phyloP scores from a whole-genome alignment of 1,284 basidiomycete species.

The Ceratobasidium papillatum region DNA sequence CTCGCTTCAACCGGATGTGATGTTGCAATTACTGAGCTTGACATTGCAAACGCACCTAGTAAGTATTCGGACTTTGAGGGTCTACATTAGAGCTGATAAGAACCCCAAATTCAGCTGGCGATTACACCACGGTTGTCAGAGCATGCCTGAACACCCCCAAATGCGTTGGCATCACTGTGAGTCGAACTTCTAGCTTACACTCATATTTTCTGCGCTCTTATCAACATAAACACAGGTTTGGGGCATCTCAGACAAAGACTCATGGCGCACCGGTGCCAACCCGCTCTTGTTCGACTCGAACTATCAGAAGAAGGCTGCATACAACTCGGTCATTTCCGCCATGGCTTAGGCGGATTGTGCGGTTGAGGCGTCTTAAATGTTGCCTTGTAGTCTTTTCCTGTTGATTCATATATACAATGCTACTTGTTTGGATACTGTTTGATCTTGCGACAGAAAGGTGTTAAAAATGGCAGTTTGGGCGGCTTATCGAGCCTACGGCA shows the following conservation, averaged over 20 bases:
- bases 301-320: slow-evolving; percentile 60
- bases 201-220: slow-evolving; percentile 40
- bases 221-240: slow-evolving; percentile 54
- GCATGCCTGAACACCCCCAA: slow-evolving; percentile 58
- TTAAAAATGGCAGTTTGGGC: too few species aligned
- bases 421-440: too few species aligned
- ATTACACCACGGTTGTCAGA: slow-evolving; percentile 59
- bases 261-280: slow-evolving; percentile 40
- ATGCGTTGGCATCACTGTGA: slow-evolving; percentile 59
- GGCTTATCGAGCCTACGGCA: too few species aligned
- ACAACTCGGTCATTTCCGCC: slow-evolving; percentile 55
- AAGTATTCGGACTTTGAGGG: background rate
- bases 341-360: slow-evolving; percentile 17
- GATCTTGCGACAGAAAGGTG: too few species aligned
- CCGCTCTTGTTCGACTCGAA: slow-evolving; percentile 59
- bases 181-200: background rate
- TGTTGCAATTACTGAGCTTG: slow-evolving; percentile 47
- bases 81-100: background rate
- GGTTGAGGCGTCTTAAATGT: too few species aligned
- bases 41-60: slow-evolving; percentile 41
- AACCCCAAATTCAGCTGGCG: slow-evolving; percentile 46
- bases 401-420: too few species aligned
- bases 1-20: slow-evolving; percentile 44
- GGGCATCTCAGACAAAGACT: slow-evolving; percentile 49
- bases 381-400: too few species aligned